phyloP scores from a whole-genome alignment of 257 asterid species.

The Cynanchum wilfordii region DNA sequence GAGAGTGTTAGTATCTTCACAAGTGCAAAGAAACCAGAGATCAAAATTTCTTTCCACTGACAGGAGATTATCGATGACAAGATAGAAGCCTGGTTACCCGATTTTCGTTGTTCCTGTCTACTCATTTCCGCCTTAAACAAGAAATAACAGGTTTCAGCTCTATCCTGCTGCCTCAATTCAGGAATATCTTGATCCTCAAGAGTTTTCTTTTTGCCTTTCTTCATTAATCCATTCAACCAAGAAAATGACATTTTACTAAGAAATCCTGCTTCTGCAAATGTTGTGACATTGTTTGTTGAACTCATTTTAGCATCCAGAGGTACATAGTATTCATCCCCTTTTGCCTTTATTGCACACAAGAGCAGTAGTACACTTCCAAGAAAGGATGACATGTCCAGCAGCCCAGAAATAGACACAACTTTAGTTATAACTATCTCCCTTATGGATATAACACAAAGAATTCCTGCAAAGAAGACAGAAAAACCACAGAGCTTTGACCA shows the following conservation, averaged over 20 bases:
- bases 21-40: constrained; percentile 32
- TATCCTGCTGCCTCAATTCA: constrained; percentile 22
- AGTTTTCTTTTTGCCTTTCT: constrained; percentile 26
- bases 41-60: constrained; percentile 25
- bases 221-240: constrained; percentile 33
- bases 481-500: constrained; percentile 9
- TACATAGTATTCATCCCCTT: constrained; percentile 3
- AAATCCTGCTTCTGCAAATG: constrained; percentile 29
- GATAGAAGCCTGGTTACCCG: constrained; percentile 6
- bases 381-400: constrained; percentile 16
- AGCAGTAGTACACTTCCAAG: constrained; percentile 19
- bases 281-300: constrained; percentile 6
- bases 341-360: constrained; percentile 6
- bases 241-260: constrained; percentile 21
- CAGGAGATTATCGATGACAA: constrained; percentile 19
- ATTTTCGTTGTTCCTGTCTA: not conserved
- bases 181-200: constrained; percentile 30
- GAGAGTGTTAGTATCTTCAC: constrained; percentile 25
- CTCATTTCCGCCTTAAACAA: constrained; percentile 22
- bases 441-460: constrained; percentile 20
- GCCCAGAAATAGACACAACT: not conserved
- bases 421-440: constrained; percentile 8
- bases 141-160: constrained; percentile 22
- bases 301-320: constrained; percentile 5
- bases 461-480: constrained; percentile 13